phyloP scores from a whole-genome alignment of 352 stramenopile genomes.

The Phytophthora macrochlamydospora region DNA sequence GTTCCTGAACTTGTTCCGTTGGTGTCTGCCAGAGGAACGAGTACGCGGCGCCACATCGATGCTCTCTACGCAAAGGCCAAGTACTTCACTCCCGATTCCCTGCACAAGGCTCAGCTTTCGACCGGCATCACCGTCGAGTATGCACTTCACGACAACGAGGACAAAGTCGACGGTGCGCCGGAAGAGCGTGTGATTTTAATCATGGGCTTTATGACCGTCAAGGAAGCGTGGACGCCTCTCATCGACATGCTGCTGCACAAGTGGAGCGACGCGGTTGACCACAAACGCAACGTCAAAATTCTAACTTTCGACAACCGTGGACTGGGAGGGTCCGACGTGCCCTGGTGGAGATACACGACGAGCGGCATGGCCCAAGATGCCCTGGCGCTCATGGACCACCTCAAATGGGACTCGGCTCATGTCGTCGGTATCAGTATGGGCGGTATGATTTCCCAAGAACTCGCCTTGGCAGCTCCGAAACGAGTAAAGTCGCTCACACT shows the following conservation, averaged over 20 bases:
- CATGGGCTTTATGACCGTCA: slow-evolving; percentile 54
- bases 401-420: slow-evolving; percentile 48
- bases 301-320: slow-evolving; percentile 68
- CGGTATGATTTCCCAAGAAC: slow-evolving; percentile 64
- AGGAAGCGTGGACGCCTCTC: slow-evolving; percentile 53
- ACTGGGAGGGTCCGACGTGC: slow-evolving; percentile 40
- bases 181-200: slow-evolving; percentile 48
- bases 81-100: slow-evolving; percentile 22
- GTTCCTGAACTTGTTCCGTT: slow-evolving; percentile 13
- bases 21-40: slow-evolving; percentile 31
- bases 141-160: slow-evolving; percentile 37
- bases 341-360: slow-evolving; percentile 51
- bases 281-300: slow-evolving; percentile 40
- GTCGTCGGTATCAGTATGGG: slow-evolving; percentile 51
- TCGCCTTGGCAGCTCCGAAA: slow-evolving; percentile 40
- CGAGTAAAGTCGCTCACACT: slow-evolving; percentile 54
- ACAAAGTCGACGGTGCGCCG: slow-evolving; percentile 7
- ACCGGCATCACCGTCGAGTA: slow-evolving; percentile 59
- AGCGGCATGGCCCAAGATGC: slow-evolving; percentile 55
- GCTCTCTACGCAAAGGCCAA: slow-evolving; percentile 38
- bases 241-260: slow-evolving; percentile 52
- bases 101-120: slow-evolving; percentile 25
- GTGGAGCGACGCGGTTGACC: slow-evolving; percentile 20
- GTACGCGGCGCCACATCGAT: slow-evolving; percentile 45
- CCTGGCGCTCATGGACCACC: slow-evolving; percentile 51